Evolutionary conservation across 331 rosid genomes (phyloP).

Genomic region (Telfairia occidentalis): DNA sequence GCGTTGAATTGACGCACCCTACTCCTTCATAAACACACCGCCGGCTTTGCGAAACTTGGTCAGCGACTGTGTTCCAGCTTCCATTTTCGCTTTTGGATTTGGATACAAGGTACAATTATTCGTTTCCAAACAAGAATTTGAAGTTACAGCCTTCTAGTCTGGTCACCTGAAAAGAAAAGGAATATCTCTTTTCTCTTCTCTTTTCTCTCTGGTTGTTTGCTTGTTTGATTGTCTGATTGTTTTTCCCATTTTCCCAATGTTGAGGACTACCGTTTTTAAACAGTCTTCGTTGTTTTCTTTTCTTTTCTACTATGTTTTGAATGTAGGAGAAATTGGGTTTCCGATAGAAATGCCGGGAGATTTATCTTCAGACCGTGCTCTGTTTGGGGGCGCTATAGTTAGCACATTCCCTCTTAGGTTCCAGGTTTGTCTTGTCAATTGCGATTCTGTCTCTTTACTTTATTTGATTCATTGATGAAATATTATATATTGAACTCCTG

Average conservation of each 20-base stretch:
- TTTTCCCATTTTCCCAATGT: background rate
- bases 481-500: background rate
- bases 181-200: too few species aligned
- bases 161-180: too few species aligned
- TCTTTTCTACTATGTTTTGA: too few species aligned
- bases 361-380: conserved; percentile 25
- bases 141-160: too few species aligned
- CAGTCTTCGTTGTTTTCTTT: background rate
- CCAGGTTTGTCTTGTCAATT: conserved; percentile 32
- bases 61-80: too few species aligned
- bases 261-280: background rate
- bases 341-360: conserved; percentile 33
- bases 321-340: background rate
- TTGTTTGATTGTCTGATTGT: background rate
- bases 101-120: too few species aligned
- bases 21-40: too few species aligned
- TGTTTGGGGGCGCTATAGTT: conserved; percentile 53
- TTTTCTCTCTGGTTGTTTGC: too few species aligned
- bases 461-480: background rate
- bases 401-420: conserved; percentile 53
- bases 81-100: too few species aligned
- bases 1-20: too few species aligned
- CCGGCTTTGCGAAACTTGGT: too few species aligned
- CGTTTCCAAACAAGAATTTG: too few species aligned
- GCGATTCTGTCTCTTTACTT: background rate